Conservation (phyloP, 495 filamentous ascomycete species). For the Viridothelium virens region DNA sequence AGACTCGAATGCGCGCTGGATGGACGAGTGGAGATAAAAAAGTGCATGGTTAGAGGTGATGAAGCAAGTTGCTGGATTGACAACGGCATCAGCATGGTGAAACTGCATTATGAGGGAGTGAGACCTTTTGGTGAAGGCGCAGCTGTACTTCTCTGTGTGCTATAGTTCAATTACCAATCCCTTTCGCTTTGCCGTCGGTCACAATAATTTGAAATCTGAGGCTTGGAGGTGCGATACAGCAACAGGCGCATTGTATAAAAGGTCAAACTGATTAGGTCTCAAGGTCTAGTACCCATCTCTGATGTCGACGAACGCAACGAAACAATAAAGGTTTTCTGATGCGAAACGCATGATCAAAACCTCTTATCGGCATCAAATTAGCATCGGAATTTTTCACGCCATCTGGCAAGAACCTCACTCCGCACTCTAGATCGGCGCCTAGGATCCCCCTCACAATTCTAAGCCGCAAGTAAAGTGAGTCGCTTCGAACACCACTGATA, state of each 20-base stretch:
- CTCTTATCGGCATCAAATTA: conserved; percentile 1
- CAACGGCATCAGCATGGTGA: not conserved
- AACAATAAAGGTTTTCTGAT: not conserved
- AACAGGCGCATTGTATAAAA: no score
- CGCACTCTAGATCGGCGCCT: not conserved
- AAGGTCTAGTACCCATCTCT: no score
- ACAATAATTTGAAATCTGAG: no score
- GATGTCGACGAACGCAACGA: not conserved
- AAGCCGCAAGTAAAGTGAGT: not conserved
- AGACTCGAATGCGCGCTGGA: conserved; percentile 12
- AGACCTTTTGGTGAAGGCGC: not conserved
- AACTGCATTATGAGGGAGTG: not conserved
- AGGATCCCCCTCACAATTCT: not conserved
- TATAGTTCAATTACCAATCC: no score
- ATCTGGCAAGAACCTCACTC: not conserved
- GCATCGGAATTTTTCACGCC: not conserved
- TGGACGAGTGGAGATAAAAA: not conserved
- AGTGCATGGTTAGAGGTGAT: not conserved
- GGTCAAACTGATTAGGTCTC: no score
- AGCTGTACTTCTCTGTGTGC: not conserved
- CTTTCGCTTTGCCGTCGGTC: no score
- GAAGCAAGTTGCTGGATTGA: not conserved
- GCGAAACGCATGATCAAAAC: not conserved
- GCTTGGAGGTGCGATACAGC: no score
- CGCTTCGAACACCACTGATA: no score